A percentile compares a stretch with the other conserved stretches of the same genome.
These are phyloP conservation scores for Suillus bovinus DNA, from an alignment of 768 basidiomycete genomes.

Conservation along the genomic window DNA sequence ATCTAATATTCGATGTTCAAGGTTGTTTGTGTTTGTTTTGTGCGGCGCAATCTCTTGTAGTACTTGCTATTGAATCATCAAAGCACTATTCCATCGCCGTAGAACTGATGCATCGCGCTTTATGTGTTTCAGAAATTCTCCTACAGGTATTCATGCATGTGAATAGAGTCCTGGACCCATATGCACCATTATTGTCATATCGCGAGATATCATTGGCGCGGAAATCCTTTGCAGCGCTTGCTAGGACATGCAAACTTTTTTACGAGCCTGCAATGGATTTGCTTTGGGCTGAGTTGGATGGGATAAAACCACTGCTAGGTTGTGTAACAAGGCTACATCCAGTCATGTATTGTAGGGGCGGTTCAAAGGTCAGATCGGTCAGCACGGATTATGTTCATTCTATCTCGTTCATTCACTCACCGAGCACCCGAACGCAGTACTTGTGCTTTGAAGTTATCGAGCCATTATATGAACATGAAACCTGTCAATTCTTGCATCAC, in stretches of 20 bases:
- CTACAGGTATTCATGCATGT: not conserved
- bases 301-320: not conserved
- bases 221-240: constrained; percentile 1
- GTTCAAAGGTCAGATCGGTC: not conserved
- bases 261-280: constrained; percentile 5
- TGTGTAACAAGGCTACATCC: not conserved
- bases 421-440: not conserved
- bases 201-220: no score
- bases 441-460: not conserved
- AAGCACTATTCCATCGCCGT: no score
- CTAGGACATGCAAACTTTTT: constrained; percentile 7
- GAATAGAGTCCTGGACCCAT: not conserved
- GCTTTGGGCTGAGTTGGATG: constrained; percentile 1
- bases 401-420: not conserved
- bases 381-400: not conserved
- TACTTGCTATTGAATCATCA: no score
- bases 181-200: not conserved
- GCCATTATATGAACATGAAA: not conserved
- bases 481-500: not conserved
- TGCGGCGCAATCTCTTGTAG: no score
- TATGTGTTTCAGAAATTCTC: no score
- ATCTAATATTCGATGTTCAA: no score
- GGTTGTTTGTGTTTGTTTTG: no score
- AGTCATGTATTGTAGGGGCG: not conserved
- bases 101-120: no score